Conservation (phyloP, 2,329 filamentous ascomycete species). For the Cryphonectria parasitica region DNA sequence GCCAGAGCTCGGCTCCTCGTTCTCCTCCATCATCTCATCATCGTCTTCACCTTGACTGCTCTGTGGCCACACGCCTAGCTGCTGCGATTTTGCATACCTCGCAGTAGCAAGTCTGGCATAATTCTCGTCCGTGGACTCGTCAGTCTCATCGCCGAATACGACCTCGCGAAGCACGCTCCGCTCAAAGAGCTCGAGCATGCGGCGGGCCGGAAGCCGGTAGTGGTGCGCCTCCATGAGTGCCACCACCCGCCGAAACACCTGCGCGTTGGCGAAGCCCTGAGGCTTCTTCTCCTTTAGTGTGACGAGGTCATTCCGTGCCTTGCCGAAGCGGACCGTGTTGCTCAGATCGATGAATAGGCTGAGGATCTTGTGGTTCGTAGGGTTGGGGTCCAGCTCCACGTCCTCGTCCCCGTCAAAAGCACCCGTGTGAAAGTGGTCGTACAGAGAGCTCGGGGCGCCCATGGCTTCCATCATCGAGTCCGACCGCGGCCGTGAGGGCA, state of each 20-base stretch:
- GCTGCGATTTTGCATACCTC: constrained; percentile 23
- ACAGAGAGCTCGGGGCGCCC: constrained; percentile 25
- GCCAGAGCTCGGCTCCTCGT: constrained; percentile 62
- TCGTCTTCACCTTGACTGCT: constrained; percentile 24
- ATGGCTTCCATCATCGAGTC: constrained; percentile 41
- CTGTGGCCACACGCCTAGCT: constrained; percentile 1
- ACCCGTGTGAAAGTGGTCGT: constrained; percentile 23
- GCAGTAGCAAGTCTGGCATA: constrained; percentile 1
- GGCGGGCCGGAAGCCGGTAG: constrained; percentile 82
- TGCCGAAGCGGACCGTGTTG: constrained; percentile 91
- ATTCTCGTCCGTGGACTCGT: constrained; percentile 37
- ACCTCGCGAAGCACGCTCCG: constrained; percentile 84
- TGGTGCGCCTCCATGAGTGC: constrained; percentile 85
- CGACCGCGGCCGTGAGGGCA: constrained; percentile 45
- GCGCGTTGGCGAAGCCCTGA: constrained; percentile 73
- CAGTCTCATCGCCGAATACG: constrained; percentile 75
- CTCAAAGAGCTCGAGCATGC: constrained; percentile 93
- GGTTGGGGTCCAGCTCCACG: constrained; percentile 45
- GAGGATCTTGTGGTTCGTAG: constrained; percentile 74
- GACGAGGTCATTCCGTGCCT: constrained; percentile 79
- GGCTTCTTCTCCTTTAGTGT: constrained; percentile 77
- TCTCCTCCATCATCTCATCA: constrained; percentile 28
- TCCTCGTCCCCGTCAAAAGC: constrained; percentile 29
- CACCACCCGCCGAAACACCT: constrained; percentile 85
- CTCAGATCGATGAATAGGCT: constrained; percentile 86